Evolutionary conservation across 2,329 filamentous ascomycete species (phyloP).

Genomic region (Aspergillus pseudotamarii): DNA sequence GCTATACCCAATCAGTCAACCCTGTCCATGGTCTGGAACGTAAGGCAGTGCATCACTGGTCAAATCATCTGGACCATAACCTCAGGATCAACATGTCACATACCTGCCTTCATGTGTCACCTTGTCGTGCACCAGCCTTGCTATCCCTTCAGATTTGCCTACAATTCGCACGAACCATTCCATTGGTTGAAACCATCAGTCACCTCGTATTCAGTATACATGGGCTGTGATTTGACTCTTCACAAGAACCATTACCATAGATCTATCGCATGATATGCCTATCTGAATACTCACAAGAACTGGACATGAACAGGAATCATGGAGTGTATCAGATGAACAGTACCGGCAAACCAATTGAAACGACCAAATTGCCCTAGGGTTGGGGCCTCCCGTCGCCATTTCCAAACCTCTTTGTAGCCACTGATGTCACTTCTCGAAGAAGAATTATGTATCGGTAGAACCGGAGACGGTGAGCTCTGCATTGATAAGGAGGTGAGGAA

Average conservation of each 20-base stretch:
- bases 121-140: background rate
- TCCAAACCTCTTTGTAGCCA: slow-evolving; percentile 3
- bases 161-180: background rate
- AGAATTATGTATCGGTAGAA: background rate
- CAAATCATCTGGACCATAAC: background rate
- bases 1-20: slow-evolving; percentile 1
- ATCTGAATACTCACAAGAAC: background rate
- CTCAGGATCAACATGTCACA: background rate
- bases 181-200: background rate
- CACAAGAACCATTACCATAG: background rate
- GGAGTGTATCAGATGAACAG: background rate
- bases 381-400: background rate
- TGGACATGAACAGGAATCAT: background rate
- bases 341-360: background rate
- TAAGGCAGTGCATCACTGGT: background rate
- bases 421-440: slow-evolving; percentile 4
- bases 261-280: background rate
- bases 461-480: background rate
- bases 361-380: background rate
- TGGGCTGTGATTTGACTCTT: background rate
- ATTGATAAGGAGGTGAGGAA: background rate
- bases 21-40: background rate
- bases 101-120: background rate
- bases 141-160: background rate
- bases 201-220: background rate